Conservation (phyloP, 352 stramenopile genomes). For the Phytopythium aichiense region DNA sequence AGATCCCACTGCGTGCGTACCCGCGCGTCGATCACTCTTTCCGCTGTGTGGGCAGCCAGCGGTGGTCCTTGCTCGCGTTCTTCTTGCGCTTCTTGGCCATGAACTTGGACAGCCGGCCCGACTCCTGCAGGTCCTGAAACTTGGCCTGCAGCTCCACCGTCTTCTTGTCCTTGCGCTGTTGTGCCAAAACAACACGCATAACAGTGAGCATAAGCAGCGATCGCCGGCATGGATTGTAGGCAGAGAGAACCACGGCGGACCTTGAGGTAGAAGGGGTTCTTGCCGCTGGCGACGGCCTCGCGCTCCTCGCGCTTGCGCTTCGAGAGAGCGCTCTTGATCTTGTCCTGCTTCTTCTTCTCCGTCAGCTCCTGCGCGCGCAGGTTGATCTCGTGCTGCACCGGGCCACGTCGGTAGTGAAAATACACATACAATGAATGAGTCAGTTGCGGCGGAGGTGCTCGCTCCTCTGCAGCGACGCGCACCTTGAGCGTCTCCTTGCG, state of each 20-base stretch:
- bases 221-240: no score
- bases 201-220: background rate
- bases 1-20: background rate
- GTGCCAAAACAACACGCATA: background rate
- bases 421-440: background rate
- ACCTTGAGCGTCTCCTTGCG: conserved; percentile 83
- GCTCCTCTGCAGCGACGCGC: background rate
- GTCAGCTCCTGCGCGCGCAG: conserved; percentile 59
- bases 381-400: conserved; percentile 60
- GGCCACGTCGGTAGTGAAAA: background rate
- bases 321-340: conserved; percentile 57
- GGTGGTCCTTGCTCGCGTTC: conserved; percentile 91
- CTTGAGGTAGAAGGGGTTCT: conserved; percentile 91
- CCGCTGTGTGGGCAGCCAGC: conserved; percentile 85
- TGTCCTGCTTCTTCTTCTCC: conserved; percentile 74
- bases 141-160: conserved; percentile 88
- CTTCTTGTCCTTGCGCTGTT: conserved; percentile 88
- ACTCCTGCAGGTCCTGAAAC: conserved; percentile 88
- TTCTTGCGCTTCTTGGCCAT: conserved; percentile 93
- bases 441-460: background rate
- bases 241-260: conserved; percentile 13
- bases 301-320: conserved; percentile 87
- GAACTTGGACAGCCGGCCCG: conserved; percentile 88
- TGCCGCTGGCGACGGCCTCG: conserved; percentile 85
- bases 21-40: conserved; percentile 23